A percentile compares a stretch with the other conserved stretches of the same genome.
Evolutionary conservation across 495 filamentous ascomycete genomes (phyloP).

Genomic region (Neurospora discreta): DNA sequence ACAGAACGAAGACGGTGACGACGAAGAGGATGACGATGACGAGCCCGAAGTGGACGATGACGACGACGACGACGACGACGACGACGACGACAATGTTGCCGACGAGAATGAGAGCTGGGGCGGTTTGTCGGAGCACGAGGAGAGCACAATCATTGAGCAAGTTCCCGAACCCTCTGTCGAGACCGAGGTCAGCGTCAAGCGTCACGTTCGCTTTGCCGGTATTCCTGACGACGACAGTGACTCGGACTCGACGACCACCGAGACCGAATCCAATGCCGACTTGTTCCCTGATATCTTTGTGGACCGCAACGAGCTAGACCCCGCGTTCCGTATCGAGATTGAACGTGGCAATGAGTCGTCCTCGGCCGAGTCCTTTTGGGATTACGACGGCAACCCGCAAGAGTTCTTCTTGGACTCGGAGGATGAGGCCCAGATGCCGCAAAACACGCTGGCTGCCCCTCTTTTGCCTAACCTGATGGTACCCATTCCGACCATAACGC

Average conservation of each 20-base stretch:
- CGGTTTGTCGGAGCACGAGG: constrained; percentile 39
- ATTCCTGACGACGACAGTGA: constrained; percentile 35
- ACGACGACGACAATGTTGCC: constrained; percentile 24
- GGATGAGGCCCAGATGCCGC: constrained; percentile 14
- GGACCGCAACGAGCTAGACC: constrained; percentile 58
- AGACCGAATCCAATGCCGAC: constrained; percentile 33
- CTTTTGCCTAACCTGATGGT: constrained; percentile 5
- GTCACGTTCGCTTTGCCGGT: constrained; percentile 41
- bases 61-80: too few relatives aligned
- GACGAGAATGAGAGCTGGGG: constrained; percentile 47
- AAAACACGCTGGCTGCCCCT: neutral
- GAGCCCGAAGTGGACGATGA: too few relatives aligned
- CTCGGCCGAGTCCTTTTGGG: constrained; percentile 35
- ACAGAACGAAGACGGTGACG: constrained; percentile 26
- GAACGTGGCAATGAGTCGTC: constrained; percentile 45
- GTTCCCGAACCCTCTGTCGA: constrained; percentile 30
- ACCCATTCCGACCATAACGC: constrained; percentile 25
- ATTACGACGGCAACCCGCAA: constrained; percentile 23
- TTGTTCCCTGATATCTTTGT: constrained; percentile 64
- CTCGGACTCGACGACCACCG: constrained; percentile 35
- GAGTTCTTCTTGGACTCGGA: constrained; percentile 18
- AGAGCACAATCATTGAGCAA: constrained; percentile 31
- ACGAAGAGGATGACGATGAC: constrained; percentile 21
- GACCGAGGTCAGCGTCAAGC: constrained; percentile 32
- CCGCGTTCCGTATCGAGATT: constrained; percentile 55